A percentile compares a stretch with the other conserved stretches of the same genome.
Evolutionary conservation across 139 green algal species (phyloP).

Genomic region (Micractinium sp.): DNA sequence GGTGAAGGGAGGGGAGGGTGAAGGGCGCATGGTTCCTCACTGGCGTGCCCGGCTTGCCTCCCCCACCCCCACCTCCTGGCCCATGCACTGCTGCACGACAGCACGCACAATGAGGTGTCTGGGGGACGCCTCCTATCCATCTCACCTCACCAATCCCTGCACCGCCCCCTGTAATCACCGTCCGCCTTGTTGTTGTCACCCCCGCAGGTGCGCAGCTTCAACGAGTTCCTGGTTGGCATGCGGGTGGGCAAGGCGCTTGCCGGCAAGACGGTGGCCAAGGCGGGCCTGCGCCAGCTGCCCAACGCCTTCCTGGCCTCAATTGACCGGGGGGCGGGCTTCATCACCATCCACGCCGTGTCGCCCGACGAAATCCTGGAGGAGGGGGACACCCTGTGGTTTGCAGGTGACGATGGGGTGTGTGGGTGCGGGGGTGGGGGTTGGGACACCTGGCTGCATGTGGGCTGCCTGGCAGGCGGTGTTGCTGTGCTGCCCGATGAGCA

Average conservation of each 20-base stretch:
- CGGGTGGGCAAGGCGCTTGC: conserved; percentile 43
- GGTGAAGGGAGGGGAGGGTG: conserved; percentile 21
- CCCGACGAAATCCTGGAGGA: conserved; percentile 59
- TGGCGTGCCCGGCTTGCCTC: too few species aligned
- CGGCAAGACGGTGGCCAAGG: conserved; percentile 56
- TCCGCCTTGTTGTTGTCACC: background rate
- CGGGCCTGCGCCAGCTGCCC: conserved; percentile 41
- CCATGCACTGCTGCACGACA: too few species aligned
- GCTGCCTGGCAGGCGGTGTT: background rate
- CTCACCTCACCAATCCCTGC: too few species aligned
- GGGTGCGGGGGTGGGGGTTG: background rate
- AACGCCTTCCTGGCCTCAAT: conserved; percentile 75
- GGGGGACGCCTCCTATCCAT: too few species aligned
- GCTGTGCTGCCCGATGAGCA: background rate
- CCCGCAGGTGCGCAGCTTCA: conserved; percentile 28
- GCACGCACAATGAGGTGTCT: too few species aligned
- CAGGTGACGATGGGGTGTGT: conserved; percentile 53
- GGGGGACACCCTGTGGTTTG: conserved; percentile 84
- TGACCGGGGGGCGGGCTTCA: conserved; percentile 30
- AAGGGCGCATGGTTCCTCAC: too few species aligned
- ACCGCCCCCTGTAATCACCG: too few species aligned
- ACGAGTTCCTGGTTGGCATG: conserved; percentile 57
- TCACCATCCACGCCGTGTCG: conserved; percentile 50
- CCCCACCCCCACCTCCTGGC: too few species aligned
- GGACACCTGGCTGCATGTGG: background rate